phyloP scores from a whole-genome alignment of 768 basidiomycete species.

The Hysterangium stoloniferum region DNA sequence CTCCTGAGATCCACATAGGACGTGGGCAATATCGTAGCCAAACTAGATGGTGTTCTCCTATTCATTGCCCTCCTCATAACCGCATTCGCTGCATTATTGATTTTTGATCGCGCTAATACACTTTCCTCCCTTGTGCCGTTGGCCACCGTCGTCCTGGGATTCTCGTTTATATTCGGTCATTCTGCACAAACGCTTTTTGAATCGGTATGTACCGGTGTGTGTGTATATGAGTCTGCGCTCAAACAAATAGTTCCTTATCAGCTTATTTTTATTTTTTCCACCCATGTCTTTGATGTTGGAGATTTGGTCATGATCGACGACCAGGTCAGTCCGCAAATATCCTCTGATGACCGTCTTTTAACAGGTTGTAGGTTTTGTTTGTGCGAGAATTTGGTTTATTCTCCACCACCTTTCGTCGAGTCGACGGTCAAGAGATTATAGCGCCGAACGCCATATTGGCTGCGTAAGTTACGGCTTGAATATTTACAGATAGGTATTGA shows the following conservation, averaged over 20 bases:
- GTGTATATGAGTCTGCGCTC: neutral
- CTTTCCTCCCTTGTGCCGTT: conserved; percentile 69
- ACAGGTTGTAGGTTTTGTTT: conserved; percentile 28
- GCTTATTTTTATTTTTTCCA: conserved; percentile 82
- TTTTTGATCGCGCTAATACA: conserved; percentile 62
- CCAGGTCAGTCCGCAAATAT: conserved; percentile 31
- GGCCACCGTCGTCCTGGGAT: conserved; percentile 73
- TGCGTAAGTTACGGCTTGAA: neutral
- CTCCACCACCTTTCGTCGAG: conserved; percentile 70
- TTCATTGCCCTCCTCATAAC: conserved; percentile 47
- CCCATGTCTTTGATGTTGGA: conserved; percentile 80
- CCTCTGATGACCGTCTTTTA: neutral
- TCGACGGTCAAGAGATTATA: conserved; percentile 74
- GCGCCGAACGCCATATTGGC: conserved; percentile 71
- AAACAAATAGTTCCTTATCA: conserved; percentile 19
- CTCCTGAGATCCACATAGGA: conserved; percentile 36
- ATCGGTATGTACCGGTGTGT: conserved; percentile 40
- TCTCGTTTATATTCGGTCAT: conserved; percentile 80
- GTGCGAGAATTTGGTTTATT: conserved; percentile 78
- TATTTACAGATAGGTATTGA: neutral
- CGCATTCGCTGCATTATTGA: conserved; percentile 63
- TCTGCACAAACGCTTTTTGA: conserved; percentile 74
- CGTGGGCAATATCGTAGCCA: conserved; percentile 63
- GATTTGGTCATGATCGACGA: conserved; percentile 79
- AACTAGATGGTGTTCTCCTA: conserved; percentile 70